Evolutionary conservation across 108 stramenopile species (phyloP).

Genomic region (Fragilaria radians): DNA sequence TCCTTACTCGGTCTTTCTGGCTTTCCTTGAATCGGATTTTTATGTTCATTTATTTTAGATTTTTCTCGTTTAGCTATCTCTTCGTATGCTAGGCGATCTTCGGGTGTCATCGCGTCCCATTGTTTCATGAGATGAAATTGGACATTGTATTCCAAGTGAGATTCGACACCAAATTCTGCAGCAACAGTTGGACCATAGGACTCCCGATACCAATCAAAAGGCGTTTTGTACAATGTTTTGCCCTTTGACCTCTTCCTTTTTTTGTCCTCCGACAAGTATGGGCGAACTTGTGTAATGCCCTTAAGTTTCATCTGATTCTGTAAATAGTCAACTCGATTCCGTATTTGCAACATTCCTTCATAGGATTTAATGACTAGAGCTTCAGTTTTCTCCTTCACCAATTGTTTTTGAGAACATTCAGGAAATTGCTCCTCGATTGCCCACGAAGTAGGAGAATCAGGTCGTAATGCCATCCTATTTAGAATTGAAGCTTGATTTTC

Average conservation of each 20-base stretch:
- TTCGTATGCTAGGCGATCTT: background rate
- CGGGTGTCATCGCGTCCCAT: background rate
- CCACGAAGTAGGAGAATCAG: background rate
- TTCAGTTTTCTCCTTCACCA: constrained; percentile 1
- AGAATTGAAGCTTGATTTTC: constrained; percentile 1
- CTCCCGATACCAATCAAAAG: background rate
- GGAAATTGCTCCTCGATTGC: background rate
- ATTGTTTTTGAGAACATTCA: background rate
- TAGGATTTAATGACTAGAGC: constrained; percentile 2
- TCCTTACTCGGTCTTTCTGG: too few relatives aligned
- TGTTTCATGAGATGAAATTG: background rate
- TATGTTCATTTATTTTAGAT: background rate
- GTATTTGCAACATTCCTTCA: constrained; percentile 6
- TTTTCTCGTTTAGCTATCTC: background rate
- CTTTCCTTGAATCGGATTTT: too few relatives aligned
- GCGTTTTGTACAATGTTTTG: background rate
- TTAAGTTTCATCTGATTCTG: background rate
- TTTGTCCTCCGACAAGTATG: background rate
- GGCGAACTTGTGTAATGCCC: background rate
- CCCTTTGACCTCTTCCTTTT: background rate
- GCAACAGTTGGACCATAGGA: background rate
- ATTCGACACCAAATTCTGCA: too few relatives aligned
- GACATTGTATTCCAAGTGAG: background rate
- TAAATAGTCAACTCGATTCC: constrained; percentile 3
- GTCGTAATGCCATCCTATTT: background rate